Base-by-base conservation (phyloP, 805 yeast species). In the Dipodascus geniculatus region DNA sequence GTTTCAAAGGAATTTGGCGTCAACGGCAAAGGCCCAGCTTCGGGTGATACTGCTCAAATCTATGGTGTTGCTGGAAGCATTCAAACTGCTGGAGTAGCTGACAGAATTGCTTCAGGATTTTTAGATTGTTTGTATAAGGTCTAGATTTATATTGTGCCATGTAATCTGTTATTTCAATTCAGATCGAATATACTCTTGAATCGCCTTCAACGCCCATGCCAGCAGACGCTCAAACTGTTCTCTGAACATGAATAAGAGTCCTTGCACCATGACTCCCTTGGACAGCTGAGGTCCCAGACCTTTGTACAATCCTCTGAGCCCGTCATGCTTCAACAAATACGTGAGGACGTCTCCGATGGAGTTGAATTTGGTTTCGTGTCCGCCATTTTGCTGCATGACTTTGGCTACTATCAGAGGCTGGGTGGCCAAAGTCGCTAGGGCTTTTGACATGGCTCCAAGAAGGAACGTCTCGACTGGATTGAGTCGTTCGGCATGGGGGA, bases 21-120 rank as follows among this genome's bases (percentile, higher is more conserved):
- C 17, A 53, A 61, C 2, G 50, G 60, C 33, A 57, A 64, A 11
- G 31, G 31, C 8, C 31, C 31, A 4, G 31, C 24, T 14, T 9
- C 49, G 3, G 73, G 73, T 8, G 77, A 80, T 20, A 87, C 96
- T 1, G 93, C 96, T 16, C 96, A 93, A 2, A 65, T 91, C 48
- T 91, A 91, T 63, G 99, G 99, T 60, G 95, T 91, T 49, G 98
- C 98, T 1, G 97, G 96, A 4, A 86, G 93, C 63, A 80, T 93
- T 22, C 73, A 78, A 54, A 88, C 96, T 0, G 77, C 82, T 0
- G 93, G 95, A 2, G 81, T 93, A 14, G 96, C 89, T 9, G 95
- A 85, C 55, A 75, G 77, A 54, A 68, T 91, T 9, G 85, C 91
- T 44, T 84, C 78, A 14, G 90, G 85, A 0, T 91, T 91, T 65